phyloP scores from a whole-genome alignment of 208 protist genomes.

The Wallacemonas rigidus region DNA sequence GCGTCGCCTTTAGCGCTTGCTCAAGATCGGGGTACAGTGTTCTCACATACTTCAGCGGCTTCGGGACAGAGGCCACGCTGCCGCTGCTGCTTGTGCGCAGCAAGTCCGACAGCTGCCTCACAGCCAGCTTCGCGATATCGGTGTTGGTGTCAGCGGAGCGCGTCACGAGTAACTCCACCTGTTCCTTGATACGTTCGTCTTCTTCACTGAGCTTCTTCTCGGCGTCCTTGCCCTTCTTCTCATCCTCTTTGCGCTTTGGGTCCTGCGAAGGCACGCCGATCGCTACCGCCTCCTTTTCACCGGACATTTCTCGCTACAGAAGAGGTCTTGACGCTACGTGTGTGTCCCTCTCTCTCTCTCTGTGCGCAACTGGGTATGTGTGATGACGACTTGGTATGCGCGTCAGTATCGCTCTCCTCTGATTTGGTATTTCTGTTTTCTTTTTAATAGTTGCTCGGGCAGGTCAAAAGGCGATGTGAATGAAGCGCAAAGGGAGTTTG shows the following conservation, averaged over 20 bases:
- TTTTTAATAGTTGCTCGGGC: no score
- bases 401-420: no score
- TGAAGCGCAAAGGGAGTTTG: no score
- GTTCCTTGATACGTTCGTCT: conserved; percentile 93
- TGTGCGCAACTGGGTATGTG: no score
- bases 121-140: conserved; percentile 78
- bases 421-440: no score
- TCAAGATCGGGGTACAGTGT: conserved; percentile 94
- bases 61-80: conserved; percentile 99
- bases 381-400: no score
- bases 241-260: conserved; percentile 47
- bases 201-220: conserved; percentile 92
- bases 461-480: no score
- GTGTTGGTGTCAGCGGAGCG: conserved; percentile 75
- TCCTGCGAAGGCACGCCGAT: conserved; percentile 65
- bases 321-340: not conserved
- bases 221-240: conserved; percentile 49
- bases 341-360: no score
- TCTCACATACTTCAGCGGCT: conserved; percentile 99
- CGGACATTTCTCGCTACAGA: conserved; percentile 7
- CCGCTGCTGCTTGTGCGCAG: conserved; percentile 95
- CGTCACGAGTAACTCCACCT: conserved; percentile 94
- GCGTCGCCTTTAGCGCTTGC: conserved; percentile 64
- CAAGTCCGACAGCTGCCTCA: conserved; percentile 92
- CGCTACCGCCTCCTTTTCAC: conserved; percentile 52